A percentile compares a stretch with the other conserved stretches of the same genome.
Evolutionary conservation across 116 monocot species (phyloP).

Genomic region (Dioscorea cayenensis): DNA sequence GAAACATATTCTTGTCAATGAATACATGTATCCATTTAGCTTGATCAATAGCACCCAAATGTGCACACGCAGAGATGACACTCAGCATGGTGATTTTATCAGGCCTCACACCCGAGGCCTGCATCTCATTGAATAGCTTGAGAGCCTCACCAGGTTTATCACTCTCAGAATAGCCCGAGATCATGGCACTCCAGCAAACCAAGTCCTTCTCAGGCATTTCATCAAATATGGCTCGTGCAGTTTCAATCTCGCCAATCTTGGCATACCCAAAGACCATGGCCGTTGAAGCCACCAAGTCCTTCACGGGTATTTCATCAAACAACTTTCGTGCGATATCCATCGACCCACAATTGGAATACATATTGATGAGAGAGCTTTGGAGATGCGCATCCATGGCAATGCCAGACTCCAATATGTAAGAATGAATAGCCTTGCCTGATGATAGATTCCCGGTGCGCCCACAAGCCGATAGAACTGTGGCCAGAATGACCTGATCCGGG

Average conservation of each 20-base stretch:
- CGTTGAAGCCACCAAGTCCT: constrained; percentile 43
- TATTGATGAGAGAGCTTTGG: constrained; percentile 32
- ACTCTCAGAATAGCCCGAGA: constrained; percentile 50
- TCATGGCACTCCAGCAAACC: constrained; percentile 60
- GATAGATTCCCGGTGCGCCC: constrained; percentile 33
- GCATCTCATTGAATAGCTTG: constrained; percentile 49
- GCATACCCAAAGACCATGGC: constrained; percentile 52
- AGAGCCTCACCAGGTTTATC: constrained; percentile 46
- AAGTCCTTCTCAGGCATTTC: constrained; percentile 37
- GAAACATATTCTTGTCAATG: constrained; percentile 25
- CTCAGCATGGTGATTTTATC: constrained; percentile 51
- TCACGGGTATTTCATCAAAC: constrained; percentile 24
- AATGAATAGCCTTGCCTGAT: constrained; percentile 38
- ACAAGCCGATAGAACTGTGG: constrained; percentile 57
- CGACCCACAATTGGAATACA: constrained; percentile 44
- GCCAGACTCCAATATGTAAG: constrained; percentile 27
- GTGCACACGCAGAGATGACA: constrained; percentile 49
- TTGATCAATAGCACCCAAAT: constrained; percentile 44
- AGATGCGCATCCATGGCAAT: constrained; percentile 32
- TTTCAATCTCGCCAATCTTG: constrained; percentile 30
- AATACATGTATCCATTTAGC: constrained; percentile 46
- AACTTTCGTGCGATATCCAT: constrained; percentile 33
- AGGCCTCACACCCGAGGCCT: constrained; percentile 25
- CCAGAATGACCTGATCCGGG: constrained; percentile 40
- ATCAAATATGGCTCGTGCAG: constrained; percentile 44